These are phyloP conservation scores for Neophaeococcomyces aloes DNA, from an alignment of 2,329 filamentous ascomycete species.

Conservation along the genomic window DNA sequence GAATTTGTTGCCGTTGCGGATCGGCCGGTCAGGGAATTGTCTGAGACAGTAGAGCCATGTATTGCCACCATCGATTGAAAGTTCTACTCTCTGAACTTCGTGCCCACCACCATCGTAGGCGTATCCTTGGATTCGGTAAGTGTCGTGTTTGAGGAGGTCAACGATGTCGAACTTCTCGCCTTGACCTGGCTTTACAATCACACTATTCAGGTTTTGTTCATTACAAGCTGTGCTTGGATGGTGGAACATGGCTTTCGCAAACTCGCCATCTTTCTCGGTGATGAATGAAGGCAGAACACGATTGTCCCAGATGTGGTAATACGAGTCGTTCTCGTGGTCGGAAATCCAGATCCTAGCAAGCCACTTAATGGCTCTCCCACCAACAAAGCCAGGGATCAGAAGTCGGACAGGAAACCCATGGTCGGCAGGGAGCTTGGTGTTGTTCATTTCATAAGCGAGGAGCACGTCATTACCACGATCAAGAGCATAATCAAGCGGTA, in stretches of 20 bases:
- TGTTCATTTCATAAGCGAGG: constrained; percentile 36
- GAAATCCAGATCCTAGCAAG: constrained; percentile 31
- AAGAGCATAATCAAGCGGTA: constrained; percentile 41
- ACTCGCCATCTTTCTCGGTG: constrained; percentile 39
- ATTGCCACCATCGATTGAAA: constrained; percentile 38
- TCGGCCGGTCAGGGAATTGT: constrained; percentile 38
- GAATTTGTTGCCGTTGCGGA: constrained; percentile 44
- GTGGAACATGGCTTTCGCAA: constrained; percentile 38
- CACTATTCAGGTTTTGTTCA: constrained; percentile 41
- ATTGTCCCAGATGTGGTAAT: constrained; percentile 44
- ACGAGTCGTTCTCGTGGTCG: constrained; percentile 32
- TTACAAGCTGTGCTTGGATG: constrained; percentile 41
- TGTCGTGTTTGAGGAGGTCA: constrained; percentile 30
- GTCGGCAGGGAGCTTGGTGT: constrained; percentile 30
- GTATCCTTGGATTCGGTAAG: constrained; percentile 38
- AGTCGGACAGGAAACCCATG: constrained; percentile 36
- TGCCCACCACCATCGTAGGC: constrained; percentile 43
- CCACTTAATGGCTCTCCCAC: constrained; percentile 36
- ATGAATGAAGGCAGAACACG: constrained; percentile 39
- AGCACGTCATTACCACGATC: constrained; percentile 40
- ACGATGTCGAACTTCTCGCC: constrained; percentile 34
- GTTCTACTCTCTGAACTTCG: constrained; percentile 40
- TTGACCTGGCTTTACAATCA: constrained; percentile 38
- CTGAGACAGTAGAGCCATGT: constrained; percentile 42
- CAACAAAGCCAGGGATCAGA: constrained; percentile 34